Conservation (phyloP, 2,329 filamentous ascomycete genomes). For the Fusarium temperatum region DNA sequence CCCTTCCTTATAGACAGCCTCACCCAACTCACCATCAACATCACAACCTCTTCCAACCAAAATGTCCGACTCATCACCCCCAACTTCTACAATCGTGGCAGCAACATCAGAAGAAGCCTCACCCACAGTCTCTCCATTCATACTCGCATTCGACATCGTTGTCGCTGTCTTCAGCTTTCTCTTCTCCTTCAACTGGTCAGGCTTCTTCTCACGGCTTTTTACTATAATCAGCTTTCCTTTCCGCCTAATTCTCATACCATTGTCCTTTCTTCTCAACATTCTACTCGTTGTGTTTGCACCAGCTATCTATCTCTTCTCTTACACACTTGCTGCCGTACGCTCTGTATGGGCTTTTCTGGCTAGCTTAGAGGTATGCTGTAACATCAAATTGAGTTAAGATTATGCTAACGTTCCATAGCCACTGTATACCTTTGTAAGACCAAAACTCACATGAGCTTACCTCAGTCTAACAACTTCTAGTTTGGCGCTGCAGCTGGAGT, state of each 20-base stretch:
- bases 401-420: conserved; percentile 44
- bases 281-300: conserved; percentile 50
- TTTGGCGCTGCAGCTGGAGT: conserved; percentile 73
- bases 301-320: conserved; percentile 47
- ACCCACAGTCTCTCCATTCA: conserved; percentile 26
- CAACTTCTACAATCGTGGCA: conserved; percentile 24
- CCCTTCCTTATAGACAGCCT: conserved; percentile 8
- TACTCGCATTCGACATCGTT: conserved; percentile 40
- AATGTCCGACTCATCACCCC: conserved; percentile 24
- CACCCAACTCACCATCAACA: neutral
- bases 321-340: conserved; percentile 34
- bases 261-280: conserved; percentile 41
- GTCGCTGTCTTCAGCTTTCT: conserved; percentile 40
- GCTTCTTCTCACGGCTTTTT: conserved; percentile 35
- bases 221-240: conserved; percentile 44
- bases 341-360: conserved; percentile 42
- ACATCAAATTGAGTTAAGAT: neutral
- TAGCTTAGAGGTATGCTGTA: conserved; percentile 49
- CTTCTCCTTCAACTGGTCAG: conserved; percentile 43
- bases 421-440: conserved; percentile 55
- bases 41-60: conserved; percentile 1
- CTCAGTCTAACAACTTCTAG: conserved; percentile 37
- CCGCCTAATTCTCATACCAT: conserved; percentile 44
- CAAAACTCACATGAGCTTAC: rapidly evolving
- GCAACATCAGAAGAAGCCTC: conserved; percentile 9